Conservation (phyloP, 345 rosid species). For the Corchorus olitorius region DNA sequence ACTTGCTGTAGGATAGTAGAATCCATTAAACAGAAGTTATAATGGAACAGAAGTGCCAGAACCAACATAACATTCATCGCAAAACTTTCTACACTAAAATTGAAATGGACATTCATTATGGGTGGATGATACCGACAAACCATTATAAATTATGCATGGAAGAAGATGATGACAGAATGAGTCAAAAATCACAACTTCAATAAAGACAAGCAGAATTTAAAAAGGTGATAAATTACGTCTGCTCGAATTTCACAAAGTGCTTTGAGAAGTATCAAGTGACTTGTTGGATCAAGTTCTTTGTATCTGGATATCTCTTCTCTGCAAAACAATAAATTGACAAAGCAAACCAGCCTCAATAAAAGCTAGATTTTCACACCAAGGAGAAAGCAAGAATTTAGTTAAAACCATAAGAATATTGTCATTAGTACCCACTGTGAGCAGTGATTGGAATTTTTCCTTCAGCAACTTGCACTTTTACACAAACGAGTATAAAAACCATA, state of each 20-base stretch:
- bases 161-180: background rate
- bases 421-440: slow-evolving; percentile 58
- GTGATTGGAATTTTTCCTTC: slow-evolving; percentile 67
- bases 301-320: slow-evolving; percentile 70
- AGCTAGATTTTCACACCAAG: slow-evolving; percentile 10
- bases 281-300: slow-evolving; percentile 57
- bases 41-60: slow-evolving; percentile 16
- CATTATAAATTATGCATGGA: background rate
- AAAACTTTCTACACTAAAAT: background rate
- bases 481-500: background rate
- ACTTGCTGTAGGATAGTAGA: slow-evolving; percentile 56
- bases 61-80: slow-evolving; percentile 12
- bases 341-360: background rate
- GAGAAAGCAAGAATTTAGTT: slow-evolving; percentile 1
- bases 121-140: background rate
- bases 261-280: slow-evolving; percentile 63
- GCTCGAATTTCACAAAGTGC: slow-evolving; percentile 90
- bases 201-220: slow-evolving; percentile 8
- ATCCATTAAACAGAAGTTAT: slow-evolving; percentile 12
- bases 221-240: slow-evolving; percentile 44
- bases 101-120: too few relatives aligned
- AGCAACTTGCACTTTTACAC: slow-evolving; percentile 58
- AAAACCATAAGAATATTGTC: background rate
- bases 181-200: background rate
- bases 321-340: slow-evolving; percentile 30